phyloP scores from a whole-genome alignment of 2,329 filamentous ascomycete genomes.

The Ceratocystis cacaofunesta region DNA sequence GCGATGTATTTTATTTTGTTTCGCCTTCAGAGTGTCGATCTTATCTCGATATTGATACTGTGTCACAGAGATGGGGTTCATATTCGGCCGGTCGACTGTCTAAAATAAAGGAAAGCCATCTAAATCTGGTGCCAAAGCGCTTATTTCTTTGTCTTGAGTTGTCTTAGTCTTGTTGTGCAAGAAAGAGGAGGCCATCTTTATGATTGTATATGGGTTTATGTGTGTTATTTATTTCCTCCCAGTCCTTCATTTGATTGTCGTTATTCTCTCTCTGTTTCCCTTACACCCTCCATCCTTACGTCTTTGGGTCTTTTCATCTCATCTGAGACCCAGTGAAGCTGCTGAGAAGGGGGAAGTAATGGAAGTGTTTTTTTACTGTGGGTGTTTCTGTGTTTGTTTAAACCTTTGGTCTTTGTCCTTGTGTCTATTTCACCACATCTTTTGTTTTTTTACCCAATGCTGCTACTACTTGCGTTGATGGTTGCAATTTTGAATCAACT shows the following conservation, averaged over 20 bases:
- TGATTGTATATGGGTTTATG: slow-evolving; percentile 17
- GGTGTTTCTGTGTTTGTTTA: not conserved
- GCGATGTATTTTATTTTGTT: not conserved
- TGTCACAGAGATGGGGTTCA: too few species aligned
- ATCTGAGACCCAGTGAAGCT: not conserved
- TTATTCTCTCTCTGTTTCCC: not conserved
- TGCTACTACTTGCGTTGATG: not conserved
- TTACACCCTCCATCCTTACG: not conserved
- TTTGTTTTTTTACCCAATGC: not conserved
- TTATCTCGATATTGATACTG: too few species aligned
- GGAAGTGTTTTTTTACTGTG: not conserved
- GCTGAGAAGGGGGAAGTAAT: not conserved
- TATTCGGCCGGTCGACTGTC: not conserved
- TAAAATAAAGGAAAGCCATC: not conserved
- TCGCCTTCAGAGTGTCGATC: not conserved
- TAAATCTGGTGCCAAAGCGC: not conserved
- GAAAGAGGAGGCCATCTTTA: slow-evolving; percentile 14
- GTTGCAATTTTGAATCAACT: not conserved
- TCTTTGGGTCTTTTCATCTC: not conserved
- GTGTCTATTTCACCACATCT: not conserved
- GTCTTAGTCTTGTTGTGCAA: slow-evolving; percentile 3
- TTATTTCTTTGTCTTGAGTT: slow-evolving; percentile 6
- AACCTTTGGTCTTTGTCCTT: not conserved
- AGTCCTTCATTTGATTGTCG: not conserved
- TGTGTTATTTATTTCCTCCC: slow-evolving; percentile 11